Conservation (phyloP, 2,329 filamentous ascomycete species). For the Fonsecaea pedrosoi region DNA sequence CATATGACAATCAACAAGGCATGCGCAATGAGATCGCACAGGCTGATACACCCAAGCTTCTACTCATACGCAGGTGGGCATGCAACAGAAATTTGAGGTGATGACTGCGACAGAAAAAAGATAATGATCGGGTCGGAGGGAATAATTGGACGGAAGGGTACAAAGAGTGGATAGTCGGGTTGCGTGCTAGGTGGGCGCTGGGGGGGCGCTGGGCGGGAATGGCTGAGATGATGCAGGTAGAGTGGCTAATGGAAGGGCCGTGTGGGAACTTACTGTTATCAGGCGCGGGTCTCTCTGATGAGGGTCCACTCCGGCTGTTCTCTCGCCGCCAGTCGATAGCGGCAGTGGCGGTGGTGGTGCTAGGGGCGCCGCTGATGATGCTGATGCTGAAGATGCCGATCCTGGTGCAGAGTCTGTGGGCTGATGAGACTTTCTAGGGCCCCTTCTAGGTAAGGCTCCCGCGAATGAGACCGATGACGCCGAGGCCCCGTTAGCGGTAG, state of each 20-base stretch:
- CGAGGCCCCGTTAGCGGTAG: not conserved
- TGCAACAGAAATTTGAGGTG: conserved; percentile 20
- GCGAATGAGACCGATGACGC: conserved; percentile 19
- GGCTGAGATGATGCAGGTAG: conserved; percentile 15
- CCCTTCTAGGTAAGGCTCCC: conserved; percentile 3
- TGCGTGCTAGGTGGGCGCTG: not conserved
- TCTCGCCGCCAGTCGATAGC: not conserved
- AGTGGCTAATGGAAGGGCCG: conserved; percentile 11
- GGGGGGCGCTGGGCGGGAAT: not conserved
- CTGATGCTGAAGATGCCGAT: conserved; percentile 24
- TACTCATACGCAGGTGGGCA: conserved; percentile 17
- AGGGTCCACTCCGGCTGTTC: conserved; percentile 24
- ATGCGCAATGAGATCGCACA: conserved; percentile 15
- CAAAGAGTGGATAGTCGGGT: conserved; percentile 3
- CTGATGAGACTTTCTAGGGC: not conserved
- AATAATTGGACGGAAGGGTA: conserved; percentile 16
- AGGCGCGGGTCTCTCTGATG: conserved; percentile 23
- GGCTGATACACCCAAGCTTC: conserved; percentile 3
- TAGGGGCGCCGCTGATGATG: conserved; percentile 12
- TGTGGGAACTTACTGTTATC: conserved; percentile 32
- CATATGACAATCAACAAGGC: conserved; percentile 20
- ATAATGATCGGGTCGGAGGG: conserved; percentile 15
- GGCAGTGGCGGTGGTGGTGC: not conserved
- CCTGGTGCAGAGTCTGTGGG: conserved; percentile 4
- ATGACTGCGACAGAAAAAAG: conserved; percentile 26